Base-by-base conservation (phyloP, 805 yeast species). In the Wickerhamomyces silvicola region DNA sequence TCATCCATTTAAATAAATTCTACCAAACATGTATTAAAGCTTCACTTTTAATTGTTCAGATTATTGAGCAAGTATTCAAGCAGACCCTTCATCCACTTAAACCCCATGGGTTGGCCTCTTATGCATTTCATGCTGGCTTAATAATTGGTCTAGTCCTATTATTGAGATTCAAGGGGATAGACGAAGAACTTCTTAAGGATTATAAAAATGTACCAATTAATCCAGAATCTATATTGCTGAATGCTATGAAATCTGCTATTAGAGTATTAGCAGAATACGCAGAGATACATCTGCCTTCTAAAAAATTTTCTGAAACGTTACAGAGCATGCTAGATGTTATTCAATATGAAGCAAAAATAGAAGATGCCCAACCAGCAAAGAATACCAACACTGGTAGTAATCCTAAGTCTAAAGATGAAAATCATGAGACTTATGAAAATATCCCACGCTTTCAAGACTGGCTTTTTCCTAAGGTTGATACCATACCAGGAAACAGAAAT, bases 21-120 rank as follows among this genome's bases (percentile, higher is more conserved):
- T 57, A 60, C 36, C 55, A 54, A 12, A 54, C 66, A 1, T 58
- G 65, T 38, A 52, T 59, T 26, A 62, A 59, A 34, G 47, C 66
- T 1, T 52, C 66, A 2, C 39, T 60, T 9, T 40, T 63, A 22
- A 49, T 52, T n/a, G 53, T 61, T n/a, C 53, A 56, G 27, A 39
- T 61, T 20, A 52, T 54, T 19, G 54, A 56, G 27, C 44, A 42
- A 12, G 44, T 43, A 10, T 45, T 45, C 30, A 30, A 36, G 16
- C 50, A 46, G 18, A 44, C 57, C 32, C 42, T 58, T 9, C 62
- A 57, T 16, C 59, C 67, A 18, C 44, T 57, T 21, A 64, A 59
- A 34, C 65, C 64, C 30, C 46, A 59, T 30, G 45, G 57, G 14
- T 42, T 58, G 22, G 47, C 54, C 6, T 57, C 57, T 12, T 51